phyloP scores from a whole-genome alignment of 352 stramenopile species.

The Pythium chondricola region DNA sequence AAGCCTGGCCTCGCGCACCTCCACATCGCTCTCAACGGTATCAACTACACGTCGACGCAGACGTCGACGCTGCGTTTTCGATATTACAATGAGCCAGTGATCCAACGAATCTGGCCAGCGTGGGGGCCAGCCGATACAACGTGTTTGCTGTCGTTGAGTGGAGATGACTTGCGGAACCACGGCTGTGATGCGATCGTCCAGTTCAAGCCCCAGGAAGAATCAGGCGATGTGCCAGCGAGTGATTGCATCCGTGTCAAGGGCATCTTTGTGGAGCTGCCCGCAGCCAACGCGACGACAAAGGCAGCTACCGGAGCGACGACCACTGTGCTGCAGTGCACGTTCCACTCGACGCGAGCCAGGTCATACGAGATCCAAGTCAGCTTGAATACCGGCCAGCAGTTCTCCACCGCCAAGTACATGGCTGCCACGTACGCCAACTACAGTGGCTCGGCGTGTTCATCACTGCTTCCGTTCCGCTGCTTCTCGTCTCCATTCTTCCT shows the following conservation, averaged over 20 bases:
- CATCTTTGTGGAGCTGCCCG: conserved; percentile 17
- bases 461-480: conserved; percentile 50
- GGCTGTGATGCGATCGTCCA: conserved; percentile 35
- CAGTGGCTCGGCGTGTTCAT: conserved; percentile 46
- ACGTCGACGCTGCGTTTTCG: conserved; percentile 38
- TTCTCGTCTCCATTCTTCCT: conserved; percentile 57
- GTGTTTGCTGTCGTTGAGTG: conserved; percentile 28
- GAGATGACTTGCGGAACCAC: conserved; percentile 47
- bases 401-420: conserved; percentile 50
- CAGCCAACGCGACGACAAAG: background rate
- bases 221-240: background rate
- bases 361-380: conserved; percentile 66
- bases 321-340: conserved; percentile 25
- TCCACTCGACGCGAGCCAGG: conserved; percentile 23
- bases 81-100: conserved; percentile 50
- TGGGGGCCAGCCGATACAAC: conserved; percentile 40
- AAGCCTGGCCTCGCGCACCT: conserved; percentile 35
- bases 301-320: conserved; percentile 2
- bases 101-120: conserved; percentile 39
- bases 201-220: conserved; percentile 32
- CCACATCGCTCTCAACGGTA: conserved; percentile 70
- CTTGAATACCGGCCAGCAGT: conserved; percentile 59
- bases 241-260: conserved; percentile 24
- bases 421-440: conserved; percentile 55
- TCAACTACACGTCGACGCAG: conserved; percentile 60